Percentiles rank a stretch among this genome's conserved stretches.
Conservation (phyloP, 495 filamentous ascomycete genomes). For the Ramalina intermedia region DNA sequence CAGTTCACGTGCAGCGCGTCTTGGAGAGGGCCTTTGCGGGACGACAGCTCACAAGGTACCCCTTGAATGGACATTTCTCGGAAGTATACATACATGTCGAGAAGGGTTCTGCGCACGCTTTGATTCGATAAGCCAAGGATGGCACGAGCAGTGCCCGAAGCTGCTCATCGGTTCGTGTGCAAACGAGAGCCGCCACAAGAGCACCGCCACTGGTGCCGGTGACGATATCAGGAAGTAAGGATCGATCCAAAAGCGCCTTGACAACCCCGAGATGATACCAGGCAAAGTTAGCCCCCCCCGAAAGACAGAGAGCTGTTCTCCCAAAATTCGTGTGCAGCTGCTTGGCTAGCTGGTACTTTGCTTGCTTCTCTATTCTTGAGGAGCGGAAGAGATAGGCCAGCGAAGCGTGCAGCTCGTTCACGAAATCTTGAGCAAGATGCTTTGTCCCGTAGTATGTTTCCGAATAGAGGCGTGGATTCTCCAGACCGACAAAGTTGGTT, state of each 20-base stretch:
- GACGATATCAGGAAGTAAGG: constrained; percentile 79
- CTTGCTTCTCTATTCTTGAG: constrained; percentile 46
- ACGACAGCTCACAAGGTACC: too few species aligned
- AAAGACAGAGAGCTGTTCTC: constrained; percentile 81
- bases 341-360: constrained; percentile 76
- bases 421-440: constrained; percentile 71
- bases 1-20: too few species aligned
- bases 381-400: constrained; percentile 54
- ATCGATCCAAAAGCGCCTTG: constrained; percentile 77
- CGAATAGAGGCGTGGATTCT: constrained; percentile 84
- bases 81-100: constrained; percentile 40
- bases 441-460: constrained; percentile 97
- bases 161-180: constrained; percentile 84
- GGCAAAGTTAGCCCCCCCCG: constrained; percentile 88
- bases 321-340: constrained; percentile 83
- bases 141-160: constrained; percentile 73
- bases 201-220: constrained; percentile 93
- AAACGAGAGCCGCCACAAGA: constrained; percentile 74
- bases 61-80: too few species aligned
- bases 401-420: constrained; percentile 56
- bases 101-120: constrained; percentile 67
- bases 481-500: constrained; percentile 92
- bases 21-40: too few species aligned
- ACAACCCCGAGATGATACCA: constrained; percentile 95
- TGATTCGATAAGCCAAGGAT: constrained; percentile 69